A percentile compares a stretch with the other conserved stretches of the same genome.
Conservation (phyloP, 2,329 filamentous ascomycete genomes). For the Alternaria ethzedia region DNA sequence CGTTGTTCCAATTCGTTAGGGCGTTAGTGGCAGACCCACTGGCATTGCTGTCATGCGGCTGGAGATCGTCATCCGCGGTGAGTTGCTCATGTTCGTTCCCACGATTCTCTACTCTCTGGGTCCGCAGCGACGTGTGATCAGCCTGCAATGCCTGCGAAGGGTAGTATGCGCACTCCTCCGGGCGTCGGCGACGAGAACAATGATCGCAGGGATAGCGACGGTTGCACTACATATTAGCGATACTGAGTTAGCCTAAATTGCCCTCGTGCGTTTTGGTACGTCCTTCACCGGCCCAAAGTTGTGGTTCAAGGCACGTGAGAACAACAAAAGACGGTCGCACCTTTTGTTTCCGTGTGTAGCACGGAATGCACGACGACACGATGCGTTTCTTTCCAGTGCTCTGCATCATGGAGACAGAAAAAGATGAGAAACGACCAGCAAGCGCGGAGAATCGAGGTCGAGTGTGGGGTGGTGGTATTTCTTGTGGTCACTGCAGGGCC, state of each 20-base stretch:
- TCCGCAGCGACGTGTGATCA: not conserved
- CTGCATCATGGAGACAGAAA: not conserved
- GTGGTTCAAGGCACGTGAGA: not conserved
- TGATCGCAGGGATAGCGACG: conserved; percentile 18
- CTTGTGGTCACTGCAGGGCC: not conserved
- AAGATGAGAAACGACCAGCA: not conserved
- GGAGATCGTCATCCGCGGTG: not conserved
- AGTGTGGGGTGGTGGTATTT: not conserved
- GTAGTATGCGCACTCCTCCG: conserved; percentile 1
- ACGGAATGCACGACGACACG: not conserved
- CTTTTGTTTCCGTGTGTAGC: conserved; percentile 7
- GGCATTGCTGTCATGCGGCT: not conserved
- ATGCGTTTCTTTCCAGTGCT: not conserved
- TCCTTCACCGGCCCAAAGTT: not conserved
- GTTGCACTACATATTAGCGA: conserved; percentile 12
- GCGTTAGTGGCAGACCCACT: not conserved
- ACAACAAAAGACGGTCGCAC: not conserved
- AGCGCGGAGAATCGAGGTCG: not conserved
- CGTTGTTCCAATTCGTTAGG: not conserved
- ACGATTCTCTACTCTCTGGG: not conserved
- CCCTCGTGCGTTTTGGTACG: not conserved
- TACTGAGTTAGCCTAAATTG: not conserved
- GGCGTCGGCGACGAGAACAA: conserved; percentile 11
- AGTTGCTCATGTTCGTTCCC: not conserved
- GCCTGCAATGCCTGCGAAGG: not conserved